Evolutionary conservation across 768 basidiomycete species (phyloP), one percentile per base, ranked within the genome.

Genomic region (Boletus huronensis): DNA sequence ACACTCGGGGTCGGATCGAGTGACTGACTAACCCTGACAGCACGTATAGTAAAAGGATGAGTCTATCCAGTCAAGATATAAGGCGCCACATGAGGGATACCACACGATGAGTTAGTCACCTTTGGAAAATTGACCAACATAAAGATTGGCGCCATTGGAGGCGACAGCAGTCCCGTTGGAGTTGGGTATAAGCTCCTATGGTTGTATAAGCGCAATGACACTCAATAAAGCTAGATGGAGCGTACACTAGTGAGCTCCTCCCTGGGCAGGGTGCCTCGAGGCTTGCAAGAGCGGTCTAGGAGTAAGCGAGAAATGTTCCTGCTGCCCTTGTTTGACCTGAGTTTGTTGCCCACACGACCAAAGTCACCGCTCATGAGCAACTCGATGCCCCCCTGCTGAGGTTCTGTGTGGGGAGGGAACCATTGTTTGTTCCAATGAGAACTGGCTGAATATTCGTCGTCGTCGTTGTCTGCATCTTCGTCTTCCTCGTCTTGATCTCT

Each of bases 41-140:
- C 94, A 96, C 4, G 94, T 93, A 69, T 97, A 98, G 68, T 90
- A 98, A 69, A 97, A 95, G 0, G 88, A 85, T 0, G 91, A 88
- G 65, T 93, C 92, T 90, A 44, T 47, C 39, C 29, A 49, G 17
- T n/a, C 6, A 49, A 25, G 38, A 32, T 46, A 42, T 56, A 48
- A 64, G 41, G 44, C 35, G 14, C 35, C 31, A 13, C 29, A 25
- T 46, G 38, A 10, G 9, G n/a, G 31, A 48, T 56, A 16, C 3
- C 34, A 51, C 21, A 23, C 7, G 10, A 32, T 14, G 43, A 52
- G 16, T 38, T 23, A 23, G 38, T 51, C 56, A 88, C 89, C 87
- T 62, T 78, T 77, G 11, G 90, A 92, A 69, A 83, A 95, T 68
- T 93, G 91, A 0, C 88, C 93, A 5, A 83, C 87, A 65, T 96